phyloP scores from a whole-genome alignment of 2,329 filamentous ascomycete species.

The Fusarium staphyleae region DNA sequence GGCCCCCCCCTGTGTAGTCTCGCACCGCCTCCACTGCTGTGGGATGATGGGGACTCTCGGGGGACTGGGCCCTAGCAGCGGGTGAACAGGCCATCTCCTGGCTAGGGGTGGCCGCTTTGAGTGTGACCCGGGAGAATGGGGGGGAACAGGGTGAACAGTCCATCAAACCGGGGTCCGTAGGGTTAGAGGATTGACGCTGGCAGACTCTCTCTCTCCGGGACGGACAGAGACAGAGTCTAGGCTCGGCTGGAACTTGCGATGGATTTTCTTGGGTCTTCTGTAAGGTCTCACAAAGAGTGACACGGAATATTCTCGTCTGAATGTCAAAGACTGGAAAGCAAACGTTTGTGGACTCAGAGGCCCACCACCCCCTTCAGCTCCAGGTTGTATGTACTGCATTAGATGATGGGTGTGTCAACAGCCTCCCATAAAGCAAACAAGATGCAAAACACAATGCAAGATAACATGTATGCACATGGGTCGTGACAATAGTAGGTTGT shows the following conservation, averaged over 20 bases:
- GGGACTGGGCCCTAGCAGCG: slow-evolving; percentile 3
- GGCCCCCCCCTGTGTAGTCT: not conserved
- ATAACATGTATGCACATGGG: not conserved
- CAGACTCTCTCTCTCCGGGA: not conserved
- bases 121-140: not conserved
- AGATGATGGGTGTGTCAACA: not conserved
- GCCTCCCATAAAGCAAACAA: slow-evolving; percentile 1
- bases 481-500: not conserved
- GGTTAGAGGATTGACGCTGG: not conserved
- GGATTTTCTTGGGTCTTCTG: slow-evolving; percentile 11
- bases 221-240: slow-evolving; percentile 2
- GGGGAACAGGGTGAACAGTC: not conserved
- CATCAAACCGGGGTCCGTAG: not conserved
- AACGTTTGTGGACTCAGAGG: not conserved
- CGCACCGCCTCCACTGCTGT: slow-evolving; percentile 26
- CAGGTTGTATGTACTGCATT: slow-evolving; percentile 10
- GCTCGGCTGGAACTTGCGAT: slow-evolving; percentile 17
- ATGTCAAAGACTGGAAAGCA: not conserved
- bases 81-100: slow-evolving; percentile 20
- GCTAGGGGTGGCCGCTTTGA: slow-evolving; percentile 1
- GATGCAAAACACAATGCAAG: slow-evolving; percentile 4
- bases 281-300: slow-evolving; percentile 11
- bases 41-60: slow-evolving; percentile 13
- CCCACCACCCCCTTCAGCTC: not conserved
- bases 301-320: not conserved